These are phyloP conservation scores for Aspergillus nidulans DNA, from an alignment of 495 filamentous ascomycete genomes.

Conservation along the genomic window DNA sequence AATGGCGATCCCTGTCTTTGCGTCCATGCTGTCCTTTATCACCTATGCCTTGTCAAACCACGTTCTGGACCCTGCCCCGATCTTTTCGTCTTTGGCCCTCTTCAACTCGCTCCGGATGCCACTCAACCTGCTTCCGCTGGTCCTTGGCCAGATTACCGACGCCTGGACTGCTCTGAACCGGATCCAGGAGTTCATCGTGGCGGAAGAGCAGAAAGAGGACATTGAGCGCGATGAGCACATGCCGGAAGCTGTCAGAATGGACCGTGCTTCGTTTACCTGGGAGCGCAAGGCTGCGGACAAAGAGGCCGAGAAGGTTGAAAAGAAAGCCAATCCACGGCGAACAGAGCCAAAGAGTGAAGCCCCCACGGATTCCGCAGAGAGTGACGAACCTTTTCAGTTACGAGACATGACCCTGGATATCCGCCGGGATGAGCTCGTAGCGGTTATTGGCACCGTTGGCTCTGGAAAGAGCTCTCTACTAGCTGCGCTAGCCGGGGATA, in stretches of 20 bases:
- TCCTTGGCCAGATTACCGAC: conserved; percentile 85
- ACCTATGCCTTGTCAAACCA: conserved; percentile 79
- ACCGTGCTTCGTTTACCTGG: conserved; percentile 85
- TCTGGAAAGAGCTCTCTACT: conserved; percentile 90
- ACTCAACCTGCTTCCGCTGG: conserved; percentile 79
- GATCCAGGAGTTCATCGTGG: conserved; percentile 79
- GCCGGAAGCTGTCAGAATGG: conserved; percentile 66
- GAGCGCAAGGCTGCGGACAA: conserved; percentile 45
- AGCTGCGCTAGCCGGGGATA: conserved; percentile 87
- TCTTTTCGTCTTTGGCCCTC: conserved; percentile 89
- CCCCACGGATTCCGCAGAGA: conserved; percentile 41
- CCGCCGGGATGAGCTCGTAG: conserved; percentile 77
- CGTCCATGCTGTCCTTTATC: conserved; percentile 93
- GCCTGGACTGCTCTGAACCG: conserved; percentile 78
- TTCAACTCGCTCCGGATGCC: conserved; percentile 91
- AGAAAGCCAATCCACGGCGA: conserved; percentile 24
- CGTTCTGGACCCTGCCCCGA: conserved; percentile 62
- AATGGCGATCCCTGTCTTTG: conserved; percentile 79
- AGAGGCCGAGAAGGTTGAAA: conserved; percentile 21
- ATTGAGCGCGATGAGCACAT: conserved; percentile 57
- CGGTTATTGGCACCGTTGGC: conserved; percentile 87
- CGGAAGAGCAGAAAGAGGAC: conserved; percentile 80
- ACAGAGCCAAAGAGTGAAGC: conserved; percentile 19
- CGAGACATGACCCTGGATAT: conserved; percentile 69
- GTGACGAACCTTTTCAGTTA: conserved; percentile 64